Percentiles rank a stretch among this genome's conserved stretches.
Conservation (phyloP, 1,284 basidiomycete species). For the Leccinum griseonigrum region DNA sequence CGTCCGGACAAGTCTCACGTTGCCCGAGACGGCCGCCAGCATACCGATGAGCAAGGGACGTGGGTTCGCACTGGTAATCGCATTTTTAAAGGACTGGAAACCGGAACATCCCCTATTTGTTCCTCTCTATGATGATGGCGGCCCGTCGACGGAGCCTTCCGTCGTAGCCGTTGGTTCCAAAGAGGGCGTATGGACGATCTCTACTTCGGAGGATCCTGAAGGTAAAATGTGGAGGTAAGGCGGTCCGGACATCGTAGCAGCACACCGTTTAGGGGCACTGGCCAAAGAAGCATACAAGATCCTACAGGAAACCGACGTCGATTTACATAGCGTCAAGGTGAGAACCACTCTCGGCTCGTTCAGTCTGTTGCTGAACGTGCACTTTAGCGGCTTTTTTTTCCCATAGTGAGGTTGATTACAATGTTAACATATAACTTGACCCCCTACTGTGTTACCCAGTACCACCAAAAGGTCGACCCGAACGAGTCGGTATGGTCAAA, state of each 20-base stretch:
- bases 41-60: slow-evolving; percentile 71
- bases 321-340: slow-evolving; percentile 52
- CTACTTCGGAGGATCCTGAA: slow-evolving; percentile 75
- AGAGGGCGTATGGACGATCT: slow-evolving; percentile 74
- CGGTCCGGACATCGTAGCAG: slow-evolving; percentile 67
- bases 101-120: slow-evolving; percentile 71
- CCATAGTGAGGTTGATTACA: slow-evolving; percentile 84
- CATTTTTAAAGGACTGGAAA: slow-evolving; percentile 80
- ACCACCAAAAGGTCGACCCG: slow-evolving; percentile 61
- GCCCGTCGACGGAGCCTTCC: slow-evolving; percentile 20
- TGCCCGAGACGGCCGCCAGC: slow-evolving; percentile 21
- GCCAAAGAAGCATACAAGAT: slow-evolving; percentile 67
- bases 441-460: slow-evolving; percentile 63
- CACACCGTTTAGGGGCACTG: slow-evolving; percentile 65
- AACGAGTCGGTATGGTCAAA: slow-evolving; percentile 46
- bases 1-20: slow-evolving; percentile 31
- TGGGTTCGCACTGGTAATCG: slow-evolving; percentile 80
- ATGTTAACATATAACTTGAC: slow-evolving; percentile 80
- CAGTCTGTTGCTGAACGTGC: slow-evolving; percentile 5
- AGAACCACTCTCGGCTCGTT: slow-evolving; percentile 8
- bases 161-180: slow-evolving; percentile 31
- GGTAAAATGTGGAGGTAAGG: slow-evolving; percentile 76
- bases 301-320: slow-evolving; percentile 19
- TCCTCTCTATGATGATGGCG: slow-evolving; percentile 48
- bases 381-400: slow-evolving; percentile 69